Percentiles rank a stretch among this genome's conserved stretches.
Conservation (phyloP, 352 stramenopile genomes). For the Globisporangium recalcitrans region DNA sequence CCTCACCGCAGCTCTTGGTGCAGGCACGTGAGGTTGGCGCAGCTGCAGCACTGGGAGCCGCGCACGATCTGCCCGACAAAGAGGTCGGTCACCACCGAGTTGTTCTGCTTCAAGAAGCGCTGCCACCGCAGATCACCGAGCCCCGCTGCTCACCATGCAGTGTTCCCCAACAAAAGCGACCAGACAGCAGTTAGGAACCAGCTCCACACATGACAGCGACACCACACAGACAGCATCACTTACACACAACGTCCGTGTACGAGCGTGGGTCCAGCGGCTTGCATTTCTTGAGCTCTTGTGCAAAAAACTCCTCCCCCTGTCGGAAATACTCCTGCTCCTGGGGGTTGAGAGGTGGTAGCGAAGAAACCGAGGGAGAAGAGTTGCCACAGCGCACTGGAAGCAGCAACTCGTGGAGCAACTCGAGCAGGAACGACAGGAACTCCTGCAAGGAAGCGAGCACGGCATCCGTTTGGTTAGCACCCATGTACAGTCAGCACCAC, state of each 20-base stretch:
- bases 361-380: not conserved
- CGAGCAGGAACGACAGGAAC: constrained; percentile 64
- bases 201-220: not conserved
- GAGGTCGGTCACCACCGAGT: constrained; percentile 61
- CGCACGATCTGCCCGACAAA: constrained; percentile 76
- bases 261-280: constrained; percentile 33
- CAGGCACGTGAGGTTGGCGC: constrained; percentile 58
- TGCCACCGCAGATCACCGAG: constrained; percentile 59
- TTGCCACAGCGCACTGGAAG: constrained; percentile 11
- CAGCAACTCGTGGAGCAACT: constrained; percentile 61
- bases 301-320: constrained; percentile 23
- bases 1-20: constrained; percentile 57
- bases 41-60: constrained; percentile 72
- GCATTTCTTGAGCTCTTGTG: constrained; percentile 23
- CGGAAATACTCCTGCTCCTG: constrained; percentile 20
- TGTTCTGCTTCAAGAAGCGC: constrained; percentile 48
- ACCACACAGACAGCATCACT: constrained; percentile 8
- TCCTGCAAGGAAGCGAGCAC: constrained; percentile 24
- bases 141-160: constrained; percentile 26
- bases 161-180: not conserved
- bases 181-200: not conserved
- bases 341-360: not conserved
- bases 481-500: not conserved
- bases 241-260: constrained; percentile 62
- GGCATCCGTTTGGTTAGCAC: not conserved